Conservation (phyloP, 129 eudicot species). For the Artemisia argyi region DNA sequence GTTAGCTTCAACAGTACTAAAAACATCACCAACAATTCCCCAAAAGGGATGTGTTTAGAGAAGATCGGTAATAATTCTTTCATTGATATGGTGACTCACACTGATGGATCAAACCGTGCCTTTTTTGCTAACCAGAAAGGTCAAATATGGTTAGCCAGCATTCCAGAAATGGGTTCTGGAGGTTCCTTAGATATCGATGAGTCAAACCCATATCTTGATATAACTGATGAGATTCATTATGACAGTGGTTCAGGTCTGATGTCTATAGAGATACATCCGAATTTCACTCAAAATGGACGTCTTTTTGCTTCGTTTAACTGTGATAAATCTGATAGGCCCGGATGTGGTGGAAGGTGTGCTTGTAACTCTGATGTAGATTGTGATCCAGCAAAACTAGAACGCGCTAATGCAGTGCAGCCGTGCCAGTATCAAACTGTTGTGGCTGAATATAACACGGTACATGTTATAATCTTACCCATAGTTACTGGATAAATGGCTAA, state of each 20-base stretch:
- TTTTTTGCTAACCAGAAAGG: slow-evolving; percentile 78
- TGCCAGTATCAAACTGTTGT: no score
- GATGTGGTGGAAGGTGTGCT: slow-evolving; percentile 80
- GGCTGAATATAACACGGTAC: no score
- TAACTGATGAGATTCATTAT: slow-evolving; percentile 64
- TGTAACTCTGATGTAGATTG: slow-evolving; percentile 81
- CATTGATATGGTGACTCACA: slow-evolving; percentile 64
- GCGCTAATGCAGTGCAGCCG: neutral
- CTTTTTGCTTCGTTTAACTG: slow-evolving; percentile 76
- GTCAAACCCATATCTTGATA: slow-evolving; percentile 56
- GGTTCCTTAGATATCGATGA: slow-evolving; percentile 46
- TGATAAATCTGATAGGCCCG: slow-evolving; percentile 65
- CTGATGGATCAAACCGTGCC: slow-evolving; percentile 70
- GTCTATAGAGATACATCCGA: slow-evolving; percentile 84
- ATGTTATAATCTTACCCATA: no score
- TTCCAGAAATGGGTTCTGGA: slow-evolving; percentile 63
- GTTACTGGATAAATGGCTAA: no score
- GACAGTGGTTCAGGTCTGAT: slow-evolving; percentile 67
- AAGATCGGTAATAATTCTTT: slow-evolving; percentile 58
- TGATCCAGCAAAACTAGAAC: slow-evolving; percentile 63
- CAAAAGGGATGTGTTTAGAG: slow-evolving; percentile 78
- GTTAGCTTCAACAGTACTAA: slow-evolving; percentile 33
- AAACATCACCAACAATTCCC: slow-evolving; percentile 26
- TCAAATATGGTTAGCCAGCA: slow-evolving; percentile 67
- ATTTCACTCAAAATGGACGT: slow-evolving; percentile 65